Conservation (phyloP, 345 rosid species). For the Pistacia vera region DNA sequence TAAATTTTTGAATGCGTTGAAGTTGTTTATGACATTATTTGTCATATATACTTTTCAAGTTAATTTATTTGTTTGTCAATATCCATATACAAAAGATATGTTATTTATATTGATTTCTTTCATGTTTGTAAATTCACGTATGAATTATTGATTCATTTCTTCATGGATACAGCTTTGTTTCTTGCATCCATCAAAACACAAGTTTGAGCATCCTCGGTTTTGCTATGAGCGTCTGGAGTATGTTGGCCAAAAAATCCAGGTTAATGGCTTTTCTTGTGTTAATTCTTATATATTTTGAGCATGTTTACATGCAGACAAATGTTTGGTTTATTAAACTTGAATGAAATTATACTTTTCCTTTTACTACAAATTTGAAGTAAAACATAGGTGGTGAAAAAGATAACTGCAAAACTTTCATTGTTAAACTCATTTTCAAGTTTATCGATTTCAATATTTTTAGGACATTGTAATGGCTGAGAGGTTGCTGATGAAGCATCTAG, state of each 20-base stretch:
- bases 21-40: too few species aligned
- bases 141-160: conserved; percentile 8
- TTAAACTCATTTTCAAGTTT: not conserved
- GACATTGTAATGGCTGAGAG: conserved; percentile 94
- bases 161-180: conserved; percentile 73
- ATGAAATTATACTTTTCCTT: not conserved
- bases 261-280: conserved; percentile 21
- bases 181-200: conserved; percentile 94
- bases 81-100: too few species aligned
- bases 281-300: not conserved
- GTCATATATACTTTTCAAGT: too few species aligned
- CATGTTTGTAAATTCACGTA: not conserved
- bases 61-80: too few species aligned
- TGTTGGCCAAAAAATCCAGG: conserved; percentile 97
- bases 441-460: conserved; percentile 31
- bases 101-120: not conserved
- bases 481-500: conserved; percentile 87
- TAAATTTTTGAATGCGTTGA: too few species aligned
- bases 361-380: not conserved
- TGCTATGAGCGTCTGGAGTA: conserved; percentile 85
- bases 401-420: not conserved
- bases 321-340: not conserved
- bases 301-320: not conserved
- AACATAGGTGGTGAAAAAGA: not conserved
- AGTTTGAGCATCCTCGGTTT: conserved; percentile 93